phyloP scores from a whole-genome alignment of 2,329 filamentous ascomycete species.

The Cordyceps farinosa region DNA sequence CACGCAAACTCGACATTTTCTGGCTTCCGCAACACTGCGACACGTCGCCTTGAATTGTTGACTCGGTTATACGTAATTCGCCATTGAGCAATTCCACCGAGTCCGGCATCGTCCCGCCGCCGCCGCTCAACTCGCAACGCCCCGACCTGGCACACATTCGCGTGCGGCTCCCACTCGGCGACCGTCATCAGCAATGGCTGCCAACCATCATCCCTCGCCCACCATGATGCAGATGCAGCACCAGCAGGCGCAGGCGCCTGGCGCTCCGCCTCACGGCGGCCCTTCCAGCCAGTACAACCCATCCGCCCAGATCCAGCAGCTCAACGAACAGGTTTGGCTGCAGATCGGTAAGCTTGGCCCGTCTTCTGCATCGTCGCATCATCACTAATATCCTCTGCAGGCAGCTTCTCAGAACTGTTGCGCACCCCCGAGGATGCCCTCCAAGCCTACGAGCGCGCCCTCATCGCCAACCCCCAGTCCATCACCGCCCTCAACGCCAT shows the following conservation, averaged over 20 bases:
- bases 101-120: neutral
- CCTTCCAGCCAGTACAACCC: constrained; percentile 59
- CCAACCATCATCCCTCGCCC: constrained; percentile 76
- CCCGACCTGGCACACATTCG: constrained; percentile 18
- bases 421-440: constrained; percentile 86
- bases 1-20: constrained; percentile 4
- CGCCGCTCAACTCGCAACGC: constrained; percentile 7
- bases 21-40: neutral
- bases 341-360: constrained; percentile 67
- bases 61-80: neutral
- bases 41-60: neutral
- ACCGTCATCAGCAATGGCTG: constrained; percentile 48
- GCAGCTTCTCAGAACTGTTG: constrained; percentile 81
- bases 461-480: constrained; percentile 83
- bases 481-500: constrained; percentile 92
- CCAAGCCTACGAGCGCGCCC: constrained; percentile 83
- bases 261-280: constrained; percentile 49
- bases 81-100: neutral
- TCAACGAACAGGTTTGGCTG: constrained; percentile 89
- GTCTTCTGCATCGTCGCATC: constrained; percentile 24
- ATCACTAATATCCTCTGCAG: constrained; percentile 45
- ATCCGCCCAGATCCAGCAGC: constrained; percentile 68
- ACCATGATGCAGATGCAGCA: constrained; percentile 69
- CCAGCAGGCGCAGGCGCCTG: constrained; percentile 56
- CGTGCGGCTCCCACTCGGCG: constrained; percentile 19